phyloP scores from a whole-genome alignment of 2,329 filamentous ascomycete genomes.

The Saccharata proteae region DNA sequence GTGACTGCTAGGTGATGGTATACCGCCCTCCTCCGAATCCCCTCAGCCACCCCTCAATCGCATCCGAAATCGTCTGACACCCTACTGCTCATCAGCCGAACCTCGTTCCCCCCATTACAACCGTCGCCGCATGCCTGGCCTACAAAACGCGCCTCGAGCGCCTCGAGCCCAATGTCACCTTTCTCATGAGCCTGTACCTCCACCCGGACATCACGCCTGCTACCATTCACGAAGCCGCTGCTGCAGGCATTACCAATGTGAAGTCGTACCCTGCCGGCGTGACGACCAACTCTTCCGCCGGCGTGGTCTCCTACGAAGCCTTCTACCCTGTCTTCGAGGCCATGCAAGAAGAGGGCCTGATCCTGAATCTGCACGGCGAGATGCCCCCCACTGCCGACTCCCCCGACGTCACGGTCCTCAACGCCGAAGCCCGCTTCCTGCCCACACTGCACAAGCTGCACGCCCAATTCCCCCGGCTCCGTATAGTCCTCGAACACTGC shows the following conservation, averaged over 20 bases:
- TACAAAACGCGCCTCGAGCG: slow-evolving; percentile 32
- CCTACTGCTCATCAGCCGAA: slow-evolving; percentile 28
- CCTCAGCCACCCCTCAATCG: not conserved
- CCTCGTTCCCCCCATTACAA: slow-evolving; percentile 38
- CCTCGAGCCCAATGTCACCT: slow-evolving; percentile 37
- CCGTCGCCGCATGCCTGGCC: slow-evolving; percentile 33
- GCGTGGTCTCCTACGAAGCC: slow-evolving; percentile 55
- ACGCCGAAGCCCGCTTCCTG: slow-evolving; percentile 65
- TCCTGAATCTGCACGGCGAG: slow-evolving; percentile 93
- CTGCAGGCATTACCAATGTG: slow-evolving; percentile 58
- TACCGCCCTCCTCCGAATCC: too few species aligned
- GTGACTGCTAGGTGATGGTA: slow-evolving; percentile 44
- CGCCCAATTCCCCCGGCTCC: slow-evolving; percentile 58
- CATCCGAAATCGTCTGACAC: slow-evolving; percentile 1
- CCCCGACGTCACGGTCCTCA: slow-evolving; percentile 36
- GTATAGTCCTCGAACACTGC: slow-evolving; percentile 66
- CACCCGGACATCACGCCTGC: slow-evolving; percentile 37
- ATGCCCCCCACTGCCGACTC: slow-evolving; percentile 42
- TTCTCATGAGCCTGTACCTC: slow-evolving; percentile 40
- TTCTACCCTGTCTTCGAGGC: slow-evolving; percentile 76
- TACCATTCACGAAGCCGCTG: slow-evolving; percentile 58
- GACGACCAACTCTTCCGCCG: slow-evolving; percentile 45
- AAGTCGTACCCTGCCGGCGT: slow-evolving; percentile 52
- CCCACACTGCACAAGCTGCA: slow-evolving; percentile 68
- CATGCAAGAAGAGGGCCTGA: slow-evolving; percentile 72